A percentile compares a stretch with the other conserved stretches of the same genome.
Conservation (phyloP, 768 basidiomycete genomes). For the Arthromyces matolae region DNA sequence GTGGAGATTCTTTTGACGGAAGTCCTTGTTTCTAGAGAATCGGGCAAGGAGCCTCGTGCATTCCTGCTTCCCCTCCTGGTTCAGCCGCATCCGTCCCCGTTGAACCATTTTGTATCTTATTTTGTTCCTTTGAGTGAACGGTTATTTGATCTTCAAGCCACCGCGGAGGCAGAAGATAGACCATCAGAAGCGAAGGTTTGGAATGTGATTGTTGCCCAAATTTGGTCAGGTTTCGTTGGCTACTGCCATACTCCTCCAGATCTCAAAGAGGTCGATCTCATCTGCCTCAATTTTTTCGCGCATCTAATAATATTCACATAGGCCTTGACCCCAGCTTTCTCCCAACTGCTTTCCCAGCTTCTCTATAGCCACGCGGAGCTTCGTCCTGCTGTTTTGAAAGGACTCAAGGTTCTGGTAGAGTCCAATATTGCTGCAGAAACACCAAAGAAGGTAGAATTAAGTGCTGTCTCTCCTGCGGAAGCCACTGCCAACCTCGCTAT, state of each 20-base stretch:
- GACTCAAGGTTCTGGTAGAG: conserved; percentile 77
- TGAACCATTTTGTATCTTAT: conserved; percentile 82
- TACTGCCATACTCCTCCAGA: conserved; percentile 86
- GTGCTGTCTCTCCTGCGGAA: conserved; percentile 48
- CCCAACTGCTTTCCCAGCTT: conserved; percentile 88
- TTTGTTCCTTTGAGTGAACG: conserved; percentile 93
- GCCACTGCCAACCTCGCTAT: conserved; percentile 67
- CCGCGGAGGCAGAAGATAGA: conserved; percentile 67
- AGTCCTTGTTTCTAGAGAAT: conserved; percentile 41
- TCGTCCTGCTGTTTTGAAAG: conserved; percentile 76
- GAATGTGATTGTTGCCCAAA: conserved; percentile 89
- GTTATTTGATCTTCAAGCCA: conserved; percentile 85
- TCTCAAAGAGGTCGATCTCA: conserved; percentile 55
- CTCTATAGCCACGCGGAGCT: conserved; percentile 88
- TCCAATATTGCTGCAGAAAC: conserved; percentile 63
- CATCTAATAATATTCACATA: conserved; percentile 27
- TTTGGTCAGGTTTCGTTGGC: conserved; percentile 88
- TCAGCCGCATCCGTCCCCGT: conserved; percentile 74
- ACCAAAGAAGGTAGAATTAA: conserved; percentile 23
- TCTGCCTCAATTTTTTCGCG: background rate
- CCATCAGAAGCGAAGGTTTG: conserved; percentile 91
- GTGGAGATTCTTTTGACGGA: conserved; percentile 1
- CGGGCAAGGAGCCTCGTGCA: conserved; percentile 81
- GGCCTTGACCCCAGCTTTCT: conserved; percentile 55
- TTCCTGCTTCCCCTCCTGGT: conserved; percentile 87